These are phyloP conservation scores for Backusella tuberculispora DNA, from an alignment of 192 early-diverging fungal species.

Conservation along the genomic window DNA sequence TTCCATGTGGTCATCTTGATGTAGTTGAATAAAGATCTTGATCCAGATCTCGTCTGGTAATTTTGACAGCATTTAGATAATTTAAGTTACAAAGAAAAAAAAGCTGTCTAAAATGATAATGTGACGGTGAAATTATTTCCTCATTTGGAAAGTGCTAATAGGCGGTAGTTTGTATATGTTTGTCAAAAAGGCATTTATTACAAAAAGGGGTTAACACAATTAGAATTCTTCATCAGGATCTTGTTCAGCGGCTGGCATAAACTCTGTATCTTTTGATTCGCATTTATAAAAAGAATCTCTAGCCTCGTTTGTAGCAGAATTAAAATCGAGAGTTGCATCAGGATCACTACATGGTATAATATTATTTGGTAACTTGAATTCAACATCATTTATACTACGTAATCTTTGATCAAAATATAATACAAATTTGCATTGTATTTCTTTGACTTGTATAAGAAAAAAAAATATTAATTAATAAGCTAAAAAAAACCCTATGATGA, in stretches of 20 bases:
- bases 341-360: constrained; percentile 50
- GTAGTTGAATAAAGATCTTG: not conserved
- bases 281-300: constrained; percentile 43
- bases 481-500: constrained; percentile 6
- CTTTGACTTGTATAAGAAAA: not conserved
- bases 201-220: not conserved
- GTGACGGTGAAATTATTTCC: too few relatives aligned
- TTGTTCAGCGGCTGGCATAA: constrained; percentile 47
- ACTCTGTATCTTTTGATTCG: constrained; percentile 43
- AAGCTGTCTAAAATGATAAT: too few relatives aligned
- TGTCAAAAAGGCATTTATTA: too few relatives aligned
- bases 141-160: too few relatives aligned
- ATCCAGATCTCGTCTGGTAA: not conserved
- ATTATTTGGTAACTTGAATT: constrained; percentile 47
- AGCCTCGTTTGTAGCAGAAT: constrained; percentile 51
- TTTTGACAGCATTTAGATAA: too few relatives aligned
- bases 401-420: constrained; percentile 51
- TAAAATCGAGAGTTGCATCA: constrained; percentile 48
- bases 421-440: constrained; percentile 38
- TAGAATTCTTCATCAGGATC: constrained; percentile 30
- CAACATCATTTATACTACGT: constrained; percentile 30
- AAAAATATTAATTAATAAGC: not conserved
- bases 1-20: constrained; percentile 2
- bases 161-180: too few relatives aligned
- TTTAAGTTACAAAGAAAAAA: too few relatives aligned